phyloP scores from a whole-genome alignment of 129 eudicot species.

The Cynara cardunculus region DNA sequence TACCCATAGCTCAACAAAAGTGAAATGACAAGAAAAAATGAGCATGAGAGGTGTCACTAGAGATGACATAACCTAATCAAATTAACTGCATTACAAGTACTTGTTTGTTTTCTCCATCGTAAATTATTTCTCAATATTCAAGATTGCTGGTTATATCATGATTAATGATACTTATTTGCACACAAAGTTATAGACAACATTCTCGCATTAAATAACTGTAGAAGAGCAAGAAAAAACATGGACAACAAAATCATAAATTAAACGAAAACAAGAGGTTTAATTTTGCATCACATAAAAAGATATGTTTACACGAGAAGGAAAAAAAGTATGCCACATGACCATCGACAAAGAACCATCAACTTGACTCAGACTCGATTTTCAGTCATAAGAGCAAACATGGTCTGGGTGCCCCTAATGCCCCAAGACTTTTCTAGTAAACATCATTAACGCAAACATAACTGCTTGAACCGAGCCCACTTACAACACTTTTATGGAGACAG shows the following conservation, averaged over 20 bases:
- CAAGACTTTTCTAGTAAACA: not conserved
- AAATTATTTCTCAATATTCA: not conserved
- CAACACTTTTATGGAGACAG: slow-evolving; percentile 8
- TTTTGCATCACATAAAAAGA: not conserved
- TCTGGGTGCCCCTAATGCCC: not conserved
- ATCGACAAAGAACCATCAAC: not conserved
- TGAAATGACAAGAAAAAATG: not conserved
- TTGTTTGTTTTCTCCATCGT: not conserved
- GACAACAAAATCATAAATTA: not conserved
- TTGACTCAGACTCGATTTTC: not conserved
- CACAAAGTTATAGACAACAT: not conserved
- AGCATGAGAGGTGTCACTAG: not conserved
- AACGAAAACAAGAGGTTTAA: not conserved
- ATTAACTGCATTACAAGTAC: not conserved
- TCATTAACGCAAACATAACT: not conserved
- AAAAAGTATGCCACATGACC: not conserved
- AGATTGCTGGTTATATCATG: not conserved
- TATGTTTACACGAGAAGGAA: not conserved
- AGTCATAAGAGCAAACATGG: too few relatives aligned
- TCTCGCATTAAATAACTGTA: not conserved
- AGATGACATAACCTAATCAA: not conserved
- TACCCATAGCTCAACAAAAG: not conserved
- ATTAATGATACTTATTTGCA: not conserved
- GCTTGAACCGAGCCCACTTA: not conserved
- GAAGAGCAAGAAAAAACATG: not conserved